Evolutionary conservation across 331 rosid genomes (phyloP), one percentile per base, ranked within the genome.

Genomic region (Rosa hybrid): DNA sequence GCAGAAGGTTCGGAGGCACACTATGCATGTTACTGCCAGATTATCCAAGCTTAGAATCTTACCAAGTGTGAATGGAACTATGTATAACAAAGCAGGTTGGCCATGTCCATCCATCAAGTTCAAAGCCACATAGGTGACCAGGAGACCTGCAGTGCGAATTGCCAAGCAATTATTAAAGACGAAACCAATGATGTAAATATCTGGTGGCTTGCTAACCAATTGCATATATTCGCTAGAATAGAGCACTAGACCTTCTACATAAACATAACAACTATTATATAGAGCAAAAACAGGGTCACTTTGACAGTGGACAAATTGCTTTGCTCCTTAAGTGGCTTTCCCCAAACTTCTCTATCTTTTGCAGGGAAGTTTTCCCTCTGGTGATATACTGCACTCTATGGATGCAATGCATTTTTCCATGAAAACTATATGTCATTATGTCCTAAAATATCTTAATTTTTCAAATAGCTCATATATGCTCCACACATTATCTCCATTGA

Each of bases 71-170:
- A 96, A 96, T 11, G 99, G 99, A 63, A 96, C 98, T 51, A 96
- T 96, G 87, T 93, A 96, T 59, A 96, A 91, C 86, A 96, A 86
- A 84, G 99, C 99, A 1, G 99, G 99, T 82, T 96, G 99, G 78
- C 98, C 99, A 77, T 92, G 99, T 70, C 98, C 99, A 71, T 96
- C 99, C 99, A 96, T 96, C 84, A 96, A 80, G 91, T 96, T 96
- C 94, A 96, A 87, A 82, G 99, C 99, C 72, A 96, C 85, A 20
- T 96, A 96, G 21, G 99, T 96, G 87, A 96, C 54, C 21, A 96
- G 92, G 39, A 96, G 97, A 83, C 99, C 99, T 96, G 84, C 80
- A 80, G 13, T 38, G 67, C 54, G 80, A 77, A 74, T 46, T 16
- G 78, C 68, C 76, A 76, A 49, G 75, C 72, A 81, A 56, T 51